Evolutionary conservation across 495 filamentous ascomycete genomes (phyloP), one percentile per base, ranked within the genome.

Genomic region (Penicillium egyptiacum): DNA sequence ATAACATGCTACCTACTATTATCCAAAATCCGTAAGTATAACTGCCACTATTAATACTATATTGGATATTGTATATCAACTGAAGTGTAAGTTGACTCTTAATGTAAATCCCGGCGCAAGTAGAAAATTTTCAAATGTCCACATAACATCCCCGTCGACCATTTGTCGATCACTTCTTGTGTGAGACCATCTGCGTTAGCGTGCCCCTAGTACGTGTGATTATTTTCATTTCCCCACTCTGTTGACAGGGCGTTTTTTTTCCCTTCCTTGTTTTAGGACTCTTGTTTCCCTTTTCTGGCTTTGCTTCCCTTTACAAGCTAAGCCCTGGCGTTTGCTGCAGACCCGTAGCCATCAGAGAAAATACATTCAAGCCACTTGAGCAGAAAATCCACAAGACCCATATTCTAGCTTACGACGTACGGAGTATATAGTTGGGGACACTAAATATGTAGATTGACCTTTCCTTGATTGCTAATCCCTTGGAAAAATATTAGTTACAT

Each of bases 101-200:
- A 12, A 48, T 31, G 30, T 33, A 31, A 48, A 33, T 48, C 44
- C 10, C 12, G 14, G 44, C 11, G 9, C 25, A 33, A 57, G 11
- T 30, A 37, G 41, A 47, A 53, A 61, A 56, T 31, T 53, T 60
- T 60, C 56, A 42, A 59, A 58, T 42, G 35, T 35, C 55, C 48
- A 51, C 59, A 52, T 44, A 33, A 58, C 50, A 51, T 59, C 26
- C 40, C 49, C 54, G 57, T 56, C 50, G 28, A 53, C 66, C 57
- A 73, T 75, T 74, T 62, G 72, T 68, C 66, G 68, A 72, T 74
- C 72, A 71, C 55, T 58, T 64, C 56, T 37, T 49, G 53, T 59
- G 60, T 64, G 66, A 69, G 63, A 66, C 65, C 65, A 44, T 62
- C 63, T 19, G 35, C 63, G 44, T 66, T 69, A 64, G 66, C 61